These are phyloP conservation scores for Pouteria glomerata DNA, from an alignment of 148 eudicot genomes.

Conservation along the genomic window DNA sequence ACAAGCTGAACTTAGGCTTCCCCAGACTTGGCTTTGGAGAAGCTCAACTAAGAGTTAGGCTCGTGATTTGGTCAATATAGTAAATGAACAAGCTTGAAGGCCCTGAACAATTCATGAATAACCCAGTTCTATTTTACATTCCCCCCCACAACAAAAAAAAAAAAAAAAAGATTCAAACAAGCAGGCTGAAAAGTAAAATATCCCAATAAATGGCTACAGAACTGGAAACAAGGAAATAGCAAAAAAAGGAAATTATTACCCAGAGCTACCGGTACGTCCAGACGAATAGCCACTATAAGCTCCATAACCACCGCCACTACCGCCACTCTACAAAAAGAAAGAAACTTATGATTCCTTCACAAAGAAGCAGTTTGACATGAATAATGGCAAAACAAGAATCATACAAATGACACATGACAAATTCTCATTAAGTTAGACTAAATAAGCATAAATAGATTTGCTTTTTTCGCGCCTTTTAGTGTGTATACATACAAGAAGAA, in stretches of 20 bases:
- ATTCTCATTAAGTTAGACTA: not conserved
- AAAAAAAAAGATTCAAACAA: not conserved
- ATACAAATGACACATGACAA: not conserved
- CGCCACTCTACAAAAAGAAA: constrained; percentile 43
- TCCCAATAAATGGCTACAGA: not conserved
- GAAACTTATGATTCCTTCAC: not conserved
- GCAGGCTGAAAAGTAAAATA: not conserved
- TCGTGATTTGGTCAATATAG: not conserved
- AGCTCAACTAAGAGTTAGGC: not conserved
- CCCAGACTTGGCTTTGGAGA: not conserved
- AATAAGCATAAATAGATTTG: not conserved
- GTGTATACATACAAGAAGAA: not conserved
- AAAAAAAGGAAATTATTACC: constrained; percentile 42
- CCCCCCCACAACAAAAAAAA: too few relatives aligned
- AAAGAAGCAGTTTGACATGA: not conserved
- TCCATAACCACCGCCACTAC: constrained; percentile 61
- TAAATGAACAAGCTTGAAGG: not conserved
- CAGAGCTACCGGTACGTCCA: constrained; percentile 71
- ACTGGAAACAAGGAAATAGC: not conserved
- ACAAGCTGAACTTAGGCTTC: not conserved
- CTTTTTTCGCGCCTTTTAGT: not conserved
- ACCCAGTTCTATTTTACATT: too few relatives aligned
- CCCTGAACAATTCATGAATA: not conserved
- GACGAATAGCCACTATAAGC: constrained; percentile 77
- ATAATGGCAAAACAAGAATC: not conserved